Base-by-base conservation (phyloP, 2,329 filamentous ascomycete genomes). In the Fusarium falciforme region DNA sequence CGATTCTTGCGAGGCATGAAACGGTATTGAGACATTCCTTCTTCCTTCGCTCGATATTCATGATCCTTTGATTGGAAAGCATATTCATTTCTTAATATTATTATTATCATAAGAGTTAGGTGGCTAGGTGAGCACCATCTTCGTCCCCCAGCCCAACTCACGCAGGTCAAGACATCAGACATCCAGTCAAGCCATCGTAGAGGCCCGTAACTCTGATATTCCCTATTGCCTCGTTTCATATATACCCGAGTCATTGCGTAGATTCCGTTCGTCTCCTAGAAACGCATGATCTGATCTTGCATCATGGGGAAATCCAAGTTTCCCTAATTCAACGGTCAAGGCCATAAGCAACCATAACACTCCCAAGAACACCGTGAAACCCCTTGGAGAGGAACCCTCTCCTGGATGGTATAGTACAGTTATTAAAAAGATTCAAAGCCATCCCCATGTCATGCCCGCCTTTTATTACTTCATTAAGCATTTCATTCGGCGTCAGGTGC, bases 391-490 rank as follows among this genome's bases (percentile, higher is more conserved):
- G 68, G 65, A 70, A 47, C 57, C 64, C 63, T 68, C 63, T 76
- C 54, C 72, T 59, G 71, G 65, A 62, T 74, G 72, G 71, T 78
- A 77, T 76, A 76, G 65, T 78, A 78, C 75, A 78, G 71, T 66
- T 74, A 78, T 78, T 78, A 77, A 75, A 71, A 74, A 75, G 68
- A 75, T 66, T 64, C 62, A 68, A 76, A 75, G 58, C 67, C 73
- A 60, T 75, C 66, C 69, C 67, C 35, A 29, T 10, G 25, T 68
- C 72, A 71, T 68, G 64, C 66, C 64, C 68, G 64, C 65, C 65
- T 72, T 75, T 70, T 69, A 68, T 59, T 61, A 68, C 60, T 67
- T 78, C 76, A 68, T 77, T 67, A 68, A 76, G 68, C 69, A 63
- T 78, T 71, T 74, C 64, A 52, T 74, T 74, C 52, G 27, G 62